These are phyloP conservation scores for Diaporthe humulicola DNA, from an alignment of 2,329 filamentous ascomycete genomes.

Conservation along the genomic window DNA sequence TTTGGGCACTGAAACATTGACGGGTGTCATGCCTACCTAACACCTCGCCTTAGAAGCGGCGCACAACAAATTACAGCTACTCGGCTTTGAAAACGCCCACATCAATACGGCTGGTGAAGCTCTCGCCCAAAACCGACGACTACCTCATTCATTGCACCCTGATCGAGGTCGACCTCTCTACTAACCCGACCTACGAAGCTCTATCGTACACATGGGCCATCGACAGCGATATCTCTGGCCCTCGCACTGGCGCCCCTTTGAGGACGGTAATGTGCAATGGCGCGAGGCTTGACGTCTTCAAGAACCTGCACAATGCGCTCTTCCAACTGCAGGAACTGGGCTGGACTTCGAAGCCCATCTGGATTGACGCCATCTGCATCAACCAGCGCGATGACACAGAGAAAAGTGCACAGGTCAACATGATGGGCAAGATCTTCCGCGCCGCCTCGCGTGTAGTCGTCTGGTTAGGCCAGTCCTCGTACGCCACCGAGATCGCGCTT, in stretches of 20 bases:
- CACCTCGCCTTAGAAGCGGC: neutral
- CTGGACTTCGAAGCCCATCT: neutral
- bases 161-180: neutral
- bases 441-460: conserved; percentile 1
- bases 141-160: neutral
- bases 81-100: neutral
- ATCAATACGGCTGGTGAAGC: neutral
- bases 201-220: conserved; percentile 13
- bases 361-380: conserved; percentile 5
- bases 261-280: neutral
- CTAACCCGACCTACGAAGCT: neutral
- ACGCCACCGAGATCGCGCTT: conserved; percentile 1
- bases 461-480: conserved; percentile 6
- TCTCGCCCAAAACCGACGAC: neutral
- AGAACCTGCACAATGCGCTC: conserved; percentile 19
- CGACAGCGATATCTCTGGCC: conserved; percentile 3
- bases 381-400: neutral
- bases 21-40: neutral
- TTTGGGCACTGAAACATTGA: neutral
- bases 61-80: neutral
- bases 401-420: neutral
- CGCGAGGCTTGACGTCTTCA: neutral
- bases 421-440: conserved; percentile 18
- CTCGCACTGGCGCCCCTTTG: neutral
- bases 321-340: neutral